Percentiles rank a stretch among this genome's conserved stretches.
Conservation (phyloP, 495 filamentous ascomycete species). For the Bacidia gigantensis region DNA sequence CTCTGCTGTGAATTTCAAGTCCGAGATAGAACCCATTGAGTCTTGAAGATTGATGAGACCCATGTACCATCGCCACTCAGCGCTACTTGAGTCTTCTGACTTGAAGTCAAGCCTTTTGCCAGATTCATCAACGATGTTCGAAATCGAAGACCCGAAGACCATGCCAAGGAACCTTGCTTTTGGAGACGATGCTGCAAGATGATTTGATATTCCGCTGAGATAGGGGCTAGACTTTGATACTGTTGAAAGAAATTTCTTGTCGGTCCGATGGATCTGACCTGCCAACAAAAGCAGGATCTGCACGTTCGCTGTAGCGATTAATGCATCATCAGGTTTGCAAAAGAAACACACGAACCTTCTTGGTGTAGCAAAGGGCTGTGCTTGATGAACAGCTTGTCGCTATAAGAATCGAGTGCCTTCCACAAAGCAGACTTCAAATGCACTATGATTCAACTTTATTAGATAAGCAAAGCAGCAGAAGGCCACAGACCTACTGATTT, state of each 20-base stretch:
- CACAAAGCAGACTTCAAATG: conserved; percentile 38
- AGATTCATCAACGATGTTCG: conserved; percentile 61
- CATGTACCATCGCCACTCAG: conserved; percentile 68
- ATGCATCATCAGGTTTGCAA: conserved; percentile 1
- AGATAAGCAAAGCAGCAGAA: no score
- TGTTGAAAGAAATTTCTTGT: conserved; percentile 44
- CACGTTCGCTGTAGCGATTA: conserved; percentile 47
- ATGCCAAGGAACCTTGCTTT: conserved; percentile 78
- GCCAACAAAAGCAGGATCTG: conserved; percentile 67
- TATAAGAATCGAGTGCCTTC: conserved; percentile 62
- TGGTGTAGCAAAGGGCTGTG: conserved; percentile 72
- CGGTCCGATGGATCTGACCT: conserved; percentile 54
- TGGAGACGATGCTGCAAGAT: conserved; percentile 60
- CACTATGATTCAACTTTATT: no score
- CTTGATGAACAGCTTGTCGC: conserved; percentile 73
- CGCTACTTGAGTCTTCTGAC: conserved; percentile 59
- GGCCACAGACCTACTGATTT: conserved; percentile 29
- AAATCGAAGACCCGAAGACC: conserved; percentile 71
- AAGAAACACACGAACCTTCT: conserved; percentile 47
- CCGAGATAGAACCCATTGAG: conserved; percentile 42
- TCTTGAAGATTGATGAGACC: conserved; percentile 50
- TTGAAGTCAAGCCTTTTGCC: conserved; percentile 67
- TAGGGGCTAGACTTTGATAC: conserved; percentile 58
- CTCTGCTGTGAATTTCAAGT: conserved; percentile 21
- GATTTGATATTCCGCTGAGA: conserved; percentile 70